Evolutionary conservation across 2,329 filamentous ascomycete species (phyloP).

Genomic region (Thelonectria rubi): DNA sequence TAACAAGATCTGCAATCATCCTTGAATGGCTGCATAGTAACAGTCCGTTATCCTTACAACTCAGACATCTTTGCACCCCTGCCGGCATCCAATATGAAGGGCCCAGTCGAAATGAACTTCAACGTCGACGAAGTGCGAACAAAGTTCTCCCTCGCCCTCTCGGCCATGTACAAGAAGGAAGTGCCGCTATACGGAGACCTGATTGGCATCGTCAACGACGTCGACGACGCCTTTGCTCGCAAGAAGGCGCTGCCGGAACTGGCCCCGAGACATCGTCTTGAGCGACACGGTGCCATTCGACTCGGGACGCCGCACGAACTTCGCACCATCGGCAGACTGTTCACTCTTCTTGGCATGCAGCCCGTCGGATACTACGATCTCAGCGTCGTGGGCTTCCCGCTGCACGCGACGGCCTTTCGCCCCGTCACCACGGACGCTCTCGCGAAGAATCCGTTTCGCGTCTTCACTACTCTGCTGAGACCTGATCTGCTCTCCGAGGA

Average conservation of each 20-base stretch:
- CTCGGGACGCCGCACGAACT: slow-evolving; percentile 55
- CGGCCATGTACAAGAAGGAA: slow-evolving; percentile 44
- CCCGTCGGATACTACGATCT: slow-evolving; percentile 63
- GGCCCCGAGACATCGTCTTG: slow-evolving; percentile 21
- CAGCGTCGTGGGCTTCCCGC: slow-evolving; percentile 53
- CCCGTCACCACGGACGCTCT: slow-evolving; percentile 49
- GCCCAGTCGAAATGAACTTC: neutral
- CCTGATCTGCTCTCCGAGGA: slow-evolving; percentile 48
- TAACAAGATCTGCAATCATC: neutral
- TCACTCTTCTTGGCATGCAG: slow-evolving; percentile 56
- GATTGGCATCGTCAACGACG: slow-evolving; percentile 38
- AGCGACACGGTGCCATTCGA: slow-evolving; percentile 57
- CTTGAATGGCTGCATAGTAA: too few relatives aligned
- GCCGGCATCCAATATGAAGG: neutral
- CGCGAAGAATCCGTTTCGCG: slow-evolving; percentile 53
- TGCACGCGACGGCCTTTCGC: slow-evolving; percentile 61
- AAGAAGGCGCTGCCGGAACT: neutral
- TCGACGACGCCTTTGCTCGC: slow-evolving; percentile 26
- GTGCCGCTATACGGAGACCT: slow-evolving; percentile 45
- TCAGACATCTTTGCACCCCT: neutral
- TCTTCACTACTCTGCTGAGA: slow-evolving; percentile 49
- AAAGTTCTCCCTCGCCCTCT: slow-evolving; percentile 41
- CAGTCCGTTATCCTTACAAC: too few relatives aligned
- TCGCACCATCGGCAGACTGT: slow-evolving; percentile 52
- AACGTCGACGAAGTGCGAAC: slow-evolving; percentile 1